Conservation (phyloP, 768 basidiomycete genomes). For the Boletus pseudo-olivaceus region DNA sequence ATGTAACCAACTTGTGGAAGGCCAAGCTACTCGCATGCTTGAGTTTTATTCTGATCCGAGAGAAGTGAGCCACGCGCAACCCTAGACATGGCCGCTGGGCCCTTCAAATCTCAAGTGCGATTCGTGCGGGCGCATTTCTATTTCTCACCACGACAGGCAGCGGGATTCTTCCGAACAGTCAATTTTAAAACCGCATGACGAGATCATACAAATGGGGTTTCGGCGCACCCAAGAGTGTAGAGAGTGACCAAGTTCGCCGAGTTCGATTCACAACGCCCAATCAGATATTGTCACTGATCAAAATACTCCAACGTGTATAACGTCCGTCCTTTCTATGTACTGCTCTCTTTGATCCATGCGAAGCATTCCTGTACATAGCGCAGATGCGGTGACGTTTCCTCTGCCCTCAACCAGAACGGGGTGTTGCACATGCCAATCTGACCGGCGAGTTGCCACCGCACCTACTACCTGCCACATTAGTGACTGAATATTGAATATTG, state of each 20-base stretch:
- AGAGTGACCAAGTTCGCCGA: slow-evolving; percentile 22
- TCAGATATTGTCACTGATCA: slow-evolving; percentile 22
- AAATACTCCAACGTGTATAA: slow-evolving; percentile 22
- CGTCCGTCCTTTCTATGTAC: slow-evolving; percentile 16
- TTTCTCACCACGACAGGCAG: slow-evolving; percentile 12
- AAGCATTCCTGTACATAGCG: slow-evolving; percentile 22
- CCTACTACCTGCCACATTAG: slow-evolving; percentile 17
- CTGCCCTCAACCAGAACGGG: slow-evolving; percentile 17
- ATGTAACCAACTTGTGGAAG: slow-evolving; percentile 10
- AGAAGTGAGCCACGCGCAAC: slow-evolving; percentile 21
- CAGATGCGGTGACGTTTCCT: slow-evolving; percentile 19
- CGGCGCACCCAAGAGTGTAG: slow-evolving; percentile 11
- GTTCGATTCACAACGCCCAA: slow-evolving; percentile 18
- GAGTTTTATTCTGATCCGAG: slow-evolving; percentile 19
- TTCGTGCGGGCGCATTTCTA: slow-evolving; percentile 20
- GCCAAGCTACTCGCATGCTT: slow-evolving; percentile 4
- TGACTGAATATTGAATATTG: too few species aligned
- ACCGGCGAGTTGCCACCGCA: slow-evolving; percentile 25
- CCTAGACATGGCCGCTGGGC: slow-evolving; percentile 14
- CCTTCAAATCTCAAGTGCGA: slow-evolving; percentile 26
- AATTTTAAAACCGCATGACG: slow-evolving; percentile 15
- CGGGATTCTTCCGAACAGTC: slow-evolving; percentile 22
- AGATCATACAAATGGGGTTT: slow-evolving; percentile 27
- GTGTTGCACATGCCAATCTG: slow-evolving; percentile 10
- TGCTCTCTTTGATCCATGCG: slow-evolving; percentile 24